Base-by-base conservation (phyloP, 1,284 basidiomycete species). In the Apiotrichum sp. region DNA sequence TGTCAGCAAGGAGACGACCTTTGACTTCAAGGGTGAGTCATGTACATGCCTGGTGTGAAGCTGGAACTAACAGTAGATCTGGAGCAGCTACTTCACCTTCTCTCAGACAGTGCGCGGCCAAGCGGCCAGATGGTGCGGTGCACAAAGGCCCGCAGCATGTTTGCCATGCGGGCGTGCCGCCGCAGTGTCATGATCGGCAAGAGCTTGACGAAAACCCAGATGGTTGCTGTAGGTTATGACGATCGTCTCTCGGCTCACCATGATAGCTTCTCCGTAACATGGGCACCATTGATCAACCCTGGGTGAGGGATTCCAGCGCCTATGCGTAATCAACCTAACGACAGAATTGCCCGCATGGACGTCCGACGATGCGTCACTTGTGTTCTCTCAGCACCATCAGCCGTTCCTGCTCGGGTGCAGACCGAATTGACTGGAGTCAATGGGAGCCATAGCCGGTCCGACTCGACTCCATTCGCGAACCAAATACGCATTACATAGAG, bases 161-260 rank as follows among this genome's bases (percentile, higher is more conserved):
- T 98, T 70, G 96, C 96, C 0, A 90, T 86, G 80, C 83, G 95
- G 43, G 96, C 96, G 0, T 99, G 96, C 74, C 77, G 96, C 58
- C 92, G 88, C 77, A 97, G 92, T 73, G 86, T 97, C 55, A 98
- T 98, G 95, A 83, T 98, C 45, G 95, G 95, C 6, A 90, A 84
- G 75, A 81, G 91, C 11, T 78, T 98, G 56, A 89, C 81, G 14
- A 79, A 77, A 59, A 76, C 78, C 10, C 88, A 89, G 70, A 98
- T 98, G 96, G 81, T 80, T 10, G 75, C 81, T 60, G 90, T 93
- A 68, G 69, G 84, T 76, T 7, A 6, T 11, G 7, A 3, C 8
- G 16, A 29, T 6, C 38, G 38, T 36, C 36, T 38, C 36, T 38
- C 10, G 8, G 10, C 36, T 49, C 38, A 6, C 4, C 11, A 13